Percentiles rank a stretch among this genome's conserved stretches.
Evolutionary conservation across 805 yeast species (phyloP).

Genomic region (Candida maris): DNA sequence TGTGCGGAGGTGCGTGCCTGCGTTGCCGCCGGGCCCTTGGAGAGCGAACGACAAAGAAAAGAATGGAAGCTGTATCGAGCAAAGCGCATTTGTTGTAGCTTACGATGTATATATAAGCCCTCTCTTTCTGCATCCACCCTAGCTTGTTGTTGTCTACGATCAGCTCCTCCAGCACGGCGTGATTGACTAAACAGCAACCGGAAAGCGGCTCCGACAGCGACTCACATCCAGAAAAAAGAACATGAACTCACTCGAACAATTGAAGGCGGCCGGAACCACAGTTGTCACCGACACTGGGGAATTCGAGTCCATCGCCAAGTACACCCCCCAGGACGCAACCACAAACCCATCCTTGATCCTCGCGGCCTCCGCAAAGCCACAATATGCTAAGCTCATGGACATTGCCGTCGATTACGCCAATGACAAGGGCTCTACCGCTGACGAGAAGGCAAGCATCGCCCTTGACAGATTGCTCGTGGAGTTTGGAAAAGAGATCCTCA

Average conservation of each 20-base stretch:
- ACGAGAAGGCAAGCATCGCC: constrained; percentile 75
- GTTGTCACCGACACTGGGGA: constrained; percentile 99
- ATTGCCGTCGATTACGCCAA: constrained; percentile 86
- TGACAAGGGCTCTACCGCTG: constrained; percentile 51
- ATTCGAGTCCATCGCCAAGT: constrained; percentile 95
- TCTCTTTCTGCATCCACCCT: no score
- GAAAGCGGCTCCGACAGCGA: no score
- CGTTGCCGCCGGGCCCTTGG: no score
- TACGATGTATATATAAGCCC: no score
- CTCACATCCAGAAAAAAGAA: no score
- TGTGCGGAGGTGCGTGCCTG: no score
- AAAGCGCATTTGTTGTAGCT: no score
- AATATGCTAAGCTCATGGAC: constrained; percentile 86
- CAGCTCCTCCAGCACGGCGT: no score
- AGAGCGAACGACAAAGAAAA: no score
- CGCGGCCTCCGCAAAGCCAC: constrained; percentile 90
- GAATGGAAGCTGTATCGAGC: no score
- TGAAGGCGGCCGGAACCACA: constrained; percentile 91
- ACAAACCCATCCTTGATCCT: constrained; percentile 97
- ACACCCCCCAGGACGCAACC: constrained; percentile 98
- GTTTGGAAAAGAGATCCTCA: constrained; percentile 90
- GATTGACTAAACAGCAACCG: no score
- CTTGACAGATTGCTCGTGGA: constrained; percentile 91
- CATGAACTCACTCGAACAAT: constrained; percentile 77
- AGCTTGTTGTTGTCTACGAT: no score